Percentiles rank a stretch among this genome's conserved stretches.
These are phyloP conservation scores for Talaromyces adpressus DNA, from an alignment of 495 filamentous ascomycete genomes.

Conservation along the genomic window DNA sequence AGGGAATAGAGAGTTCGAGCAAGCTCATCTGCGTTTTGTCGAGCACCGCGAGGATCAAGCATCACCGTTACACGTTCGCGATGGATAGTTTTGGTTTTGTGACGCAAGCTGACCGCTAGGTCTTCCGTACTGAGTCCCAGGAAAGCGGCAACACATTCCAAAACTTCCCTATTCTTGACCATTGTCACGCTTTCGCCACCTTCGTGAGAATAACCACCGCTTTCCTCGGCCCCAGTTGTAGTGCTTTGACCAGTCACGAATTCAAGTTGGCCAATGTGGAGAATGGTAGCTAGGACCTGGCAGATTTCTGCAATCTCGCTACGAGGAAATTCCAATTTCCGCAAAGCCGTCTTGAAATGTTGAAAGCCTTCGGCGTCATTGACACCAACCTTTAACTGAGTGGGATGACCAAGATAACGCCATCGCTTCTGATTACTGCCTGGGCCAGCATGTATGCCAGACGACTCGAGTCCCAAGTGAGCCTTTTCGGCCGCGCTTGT, in stretches of 20 bases:
- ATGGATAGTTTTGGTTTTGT: conserved; percentile 91
- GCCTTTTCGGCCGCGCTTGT: conserved; percentile 84
- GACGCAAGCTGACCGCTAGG: conserved; percentile 80
- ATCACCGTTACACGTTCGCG: conserved; percentile 95
- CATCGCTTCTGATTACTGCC: conserved; percentile 66
- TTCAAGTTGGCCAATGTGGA: conserved; percentile 93
- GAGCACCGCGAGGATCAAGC: conserved; percentile 86
- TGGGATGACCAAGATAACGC: conserved; percentile 93
- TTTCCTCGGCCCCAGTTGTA: conserved; percentile 73
- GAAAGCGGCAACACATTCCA: conserved; percentile 83
- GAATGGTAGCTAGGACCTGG: conserved; percentile 81
- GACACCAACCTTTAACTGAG: conserved; percentile 92
- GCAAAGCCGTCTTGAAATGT: conserved; percentile 90
- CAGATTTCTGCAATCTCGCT: conserved; percentile 95
- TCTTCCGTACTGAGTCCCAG: conserved; percentile 73
- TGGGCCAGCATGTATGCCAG: conserved; percentile 27
- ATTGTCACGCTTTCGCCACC: conserved; percentile 78
- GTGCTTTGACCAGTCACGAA: conserved; percentile 77
- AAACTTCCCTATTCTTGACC: conserved; percentile 88
- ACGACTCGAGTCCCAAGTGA: conserved; percentile 74
- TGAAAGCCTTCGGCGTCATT: conserved; percentile 95
- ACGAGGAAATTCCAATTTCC: conserved; percentile 89
- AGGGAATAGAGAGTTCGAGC: conserved; percentile 94
- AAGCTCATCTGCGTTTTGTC: conserved; percentile 87
- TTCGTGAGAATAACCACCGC: conserved; percentile 92